Evolutionary conservation across 371 early-diverging fungal genomes (phyloP).

Genomic region (Chytridium lagenaria): DNA sequence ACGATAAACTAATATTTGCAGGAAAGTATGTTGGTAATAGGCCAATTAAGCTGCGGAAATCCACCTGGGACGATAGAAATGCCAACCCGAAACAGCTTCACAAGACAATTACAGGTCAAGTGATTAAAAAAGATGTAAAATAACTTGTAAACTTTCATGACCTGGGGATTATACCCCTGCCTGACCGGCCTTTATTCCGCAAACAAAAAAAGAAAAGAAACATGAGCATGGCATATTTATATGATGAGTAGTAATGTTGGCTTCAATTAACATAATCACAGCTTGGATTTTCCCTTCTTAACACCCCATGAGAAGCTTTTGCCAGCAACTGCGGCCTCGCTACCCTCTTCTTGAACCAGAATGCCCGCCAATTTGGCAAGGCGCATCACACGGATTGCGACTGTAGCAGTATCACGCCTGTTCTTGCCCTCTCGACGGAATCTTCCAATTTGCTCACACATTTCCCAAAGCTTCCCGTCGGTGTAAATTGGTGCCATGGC

Average conservation of each 20-base stretch:
- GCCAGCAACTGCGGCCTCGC: slow-evolving; percentile 5
- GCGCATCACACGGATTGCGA: slow-evolving; percentile 52
- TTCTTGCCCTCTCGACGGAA: slow-evolving; percentile 89
- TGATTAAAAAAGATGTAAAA: slow-evolving; percentile 26
- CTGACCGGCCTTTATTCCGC: neutral
- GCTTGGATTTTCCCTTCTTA: slow-evolving; percentile 18
- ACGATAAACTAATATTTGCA: slow-evolving; percentile 40
- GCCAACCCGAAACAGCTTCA: slow-evolving; percentile 67
- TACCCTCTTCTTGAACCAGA: slow-evolving; percentile 16
- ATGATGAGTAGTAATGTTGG: neutral
- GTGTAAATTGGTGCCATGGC: slow-evolving; percentile 60
- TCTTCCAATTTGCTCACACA: slow-evolving; percentile 83
- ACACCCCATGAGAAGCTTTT: slow-evolving; percentile 19
- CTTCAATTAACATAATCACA: neutral
- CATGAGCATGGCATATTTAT: neutral
- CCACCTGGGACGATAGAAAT: slow-evolving; percentile 93
- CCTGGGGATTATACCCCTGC: neutral
- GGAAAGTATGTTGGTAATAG: slow-evolving; percentile 96
- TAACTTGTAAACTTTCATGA: no score
- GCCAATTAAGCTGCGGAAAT: slow-evolving; percentile 92
- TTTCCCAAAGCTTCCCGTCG: slow-evolving; percentile 76
- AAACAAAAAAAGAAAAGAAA: neutral
- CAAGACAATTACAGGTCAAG: slow-evolving; percentile 31
- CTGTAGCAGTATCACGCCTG: slow-evolving; percentile 83
- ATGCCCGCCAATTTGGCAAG: slow-evolving; percentile 48